Evolutionary conservation across 2,329 filamentous ascomycete species (phyloP), one percentile per base, ranked within the genome.

Genomic region (Neospermospora avenae): DNA sequence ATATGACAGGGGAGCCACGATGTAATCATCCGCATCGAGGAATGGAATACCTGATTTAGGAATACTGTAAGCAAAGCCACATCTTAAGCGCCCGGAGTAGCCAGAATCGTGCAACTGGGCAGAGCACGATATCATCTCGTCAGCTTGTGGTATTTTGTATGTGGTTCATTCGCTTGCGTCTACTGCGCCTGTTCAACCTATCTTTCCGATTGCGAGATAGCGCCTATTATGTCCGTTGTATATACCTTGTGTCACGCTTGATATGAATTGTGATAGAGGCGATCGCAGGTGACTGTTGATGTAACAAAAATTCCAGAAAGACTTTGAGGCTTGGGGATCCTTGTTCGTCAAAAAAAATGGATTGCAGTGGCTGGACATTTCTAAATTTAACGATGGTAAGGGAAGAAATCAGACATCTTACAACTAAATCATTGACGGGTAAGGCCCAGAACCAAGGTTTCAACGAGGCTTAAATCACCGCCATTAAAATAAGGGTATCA

Each of bases 401-500:
- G 8, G 28, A 20, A n/a, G 3, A n/a, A 20, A 20, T 34, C n/a
- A 18, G 28, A 4, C 18, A n/a, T 6, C 10, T 49, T 8, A 7
- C 16, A 10, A 34, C 34, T 20, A 10, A 18, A 34, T 34, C n/a
- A 49, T 49, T 42, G 41, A 42, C 11, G 16, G 46, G 45, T 5
- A 5, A 31, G 8, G 28, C 8, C 13, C 14, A 6, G n/a, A 34
- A 49, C 16, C 25, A 49, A 18, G n/a, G 41, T 20, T 10, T 34
- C 46, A 28, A 16, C 4, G 46, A 28, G 46, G 46, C 25, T 49
- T 49, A 18, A 49, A 28, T 28, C 46, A 34, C 46, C 46, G 28
- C 25, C 25, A 34, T 49, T 49, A 28, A 25, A 49, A 49, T 49
- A 49, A 49, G 46, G 46, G 46, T 49, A 49, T 49, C 34, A 49